These are phyloP conservation scores for Euclidium syriacum DNA, from an alignment of 345 rosid species.

Conservation along the genomic window DNA sequence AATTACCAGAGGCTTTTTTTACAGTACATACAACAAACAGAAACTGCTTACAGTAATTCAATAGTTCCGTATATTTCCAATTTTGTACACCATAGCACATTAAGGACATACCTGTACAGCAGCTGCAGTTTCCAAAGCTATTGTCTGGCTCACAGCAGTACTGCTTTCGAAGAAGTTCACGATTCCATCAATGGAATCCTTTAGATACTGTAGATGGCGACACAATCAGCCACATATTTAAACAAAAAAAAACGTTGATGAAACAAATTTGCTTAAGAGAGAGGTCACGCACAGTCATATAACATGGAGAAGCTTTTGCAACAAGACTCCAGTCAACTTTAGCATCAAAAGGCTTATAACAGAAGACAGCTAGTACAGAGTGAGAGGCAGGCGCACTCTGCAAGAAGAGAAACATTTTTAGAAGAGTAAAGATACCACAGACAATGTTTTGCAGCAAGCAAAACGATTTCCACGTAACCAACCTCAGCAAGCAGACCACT, in stretches of 20 bases:
- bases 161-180: slow-evolving; percentile 79
- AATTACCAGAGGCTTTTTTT: neutral
- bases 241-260: neutral
- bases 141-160: slow-evolving; percentile 72
- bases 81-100: slow-evolving; percentile 13
- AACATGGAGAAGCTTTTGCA: slow-evolving; percentile 95
- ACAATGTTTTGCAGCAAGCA: slow-evolving; percentile 9
- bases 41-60: no score
- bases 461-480: slow-evolving; percentile 4
- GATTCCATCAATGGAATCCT: slow-evolving; percentile 74
- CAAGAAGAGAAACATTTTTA: slow-evolving; percentile 24
- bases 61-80: no score
- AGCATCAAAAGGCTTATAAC: slow-evolving; percentile 91
- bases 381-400: slow-evolving; percentile 83
- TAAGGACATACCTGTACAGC: slow-evolving; percentile 81
- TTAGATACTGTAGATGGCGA: slow-evolving; percentile 60
- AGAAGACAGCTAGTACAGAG: slow-evolving; percentile 76
- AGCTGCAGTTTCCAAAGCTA: slow-evolving; percentile 96
- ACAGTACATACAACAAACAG: neutral
- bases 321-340: slow-evolving; percentile 97
- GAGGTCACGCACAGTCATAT: slow-evolving; percentile 66
- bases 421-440: slow-evolving; percentile 10
- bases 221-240: slow-evolving; percentile 8
- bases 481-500: slow-evolving; percentile 96
- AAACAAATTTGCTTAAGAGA: slow-evolving; percentile 7